Percentiles rank a stretch among this genome's conserved stretches.
These are phyloP conservation scores for Beauveria scarabaeidicola DNA, from an alignment of 2,329 filamentous ascomycete genomes.

Conservation along the genomic window DNA sequence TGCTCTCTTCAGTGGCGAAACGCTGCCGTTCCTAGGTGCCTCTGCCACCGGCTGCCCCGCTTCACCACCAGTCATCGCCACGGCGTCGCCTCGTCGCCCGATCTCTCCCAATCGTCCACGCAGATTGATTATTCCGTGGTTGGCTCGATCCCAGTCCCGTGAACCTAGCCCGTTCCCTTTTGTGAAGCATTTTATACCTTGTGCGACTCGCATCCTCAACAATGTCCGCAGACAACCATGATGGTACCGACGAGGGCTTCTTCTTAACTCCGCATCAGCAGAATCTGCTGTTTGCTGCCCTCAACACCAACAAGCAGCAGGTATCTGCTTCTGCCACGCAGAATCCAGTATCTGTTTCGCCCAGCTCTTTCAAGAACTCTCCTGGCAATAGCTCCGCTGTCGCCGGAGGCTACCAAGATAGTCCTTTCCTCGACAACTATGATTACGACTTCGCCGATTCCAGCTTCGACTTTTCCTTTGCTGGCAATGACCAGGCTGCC, in stretches of 20 bases:
- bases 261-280: constrained; percentile 70
- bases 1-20: background rate
- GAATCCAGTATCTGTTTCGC: constrained; percentile 36
- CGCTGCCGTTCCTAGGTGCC: background rate
- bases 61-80: constrained; percentile 9
- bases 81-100: background rate
- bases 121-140: background rate
- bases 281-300: constrained; percentile 64
- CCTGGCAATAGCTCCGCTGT: constrained; percentile 31
- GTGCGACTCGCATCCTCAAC: background rate
- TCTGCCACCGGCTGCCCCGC: constrained; percentile 1
- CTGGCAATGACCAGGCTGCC: constrained; percentile 44
- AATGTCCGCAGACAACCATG: constrained; percentile 41
- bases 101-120: background rate
- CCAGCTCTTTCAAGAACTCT: constrained; percentile 41
- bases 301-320: constrained; percentile 57
- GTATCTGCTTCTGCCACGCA: constrained; percentile 23
- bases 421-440: constrained; percentile 71
- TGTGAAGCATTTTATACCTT: background rate
- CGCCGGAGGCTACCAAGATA: constrained; percentile 54
- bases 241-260: constrained; percentile 41
- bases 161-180: background rate
- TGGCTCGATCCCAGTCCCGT: background rate
- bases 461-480: constrained; percentile 60
- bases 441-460: constrained; percentile 70